Percentiles rank a stretch among this genome's conserved stretches.
Evolutionary conservation across 768 basidiomycete genomes (phyloP).

Genomic region (Gloeopeniophorella convolvens): DNA sequence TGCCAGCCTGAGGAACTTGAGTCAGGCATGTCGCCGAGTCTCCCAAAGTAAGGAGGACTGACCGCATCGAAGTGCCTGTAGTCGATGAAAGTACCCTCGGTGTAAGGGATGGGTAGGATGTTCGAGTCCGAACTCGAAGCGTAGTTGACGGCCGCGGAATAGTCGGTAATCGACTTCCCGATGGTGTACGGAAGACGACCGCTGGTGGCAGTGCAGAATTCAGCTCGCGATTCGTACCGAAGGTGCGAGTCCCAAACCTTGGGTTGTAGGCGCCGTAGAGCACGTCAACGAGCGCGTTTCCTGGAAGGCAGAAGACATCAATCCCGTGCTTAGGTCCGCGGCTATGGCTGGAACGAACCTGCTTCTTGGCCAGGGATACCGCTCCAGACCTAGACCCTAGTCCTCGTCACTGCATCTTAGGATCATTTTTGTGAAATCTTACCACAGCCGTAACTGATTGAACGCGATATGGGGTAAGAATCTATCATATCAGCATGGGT

Average conservation of each 20-base stretch:
- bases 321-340: background rate
- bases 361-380: slow-evolving; percentile 61
- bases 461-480: background rate
- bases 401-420: background rate
- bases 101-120: slow-evolving; percentile 20
- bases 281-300: slow-evolving; percentile 65
- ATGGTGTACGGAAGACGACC: slow-evolving; percentile 67
- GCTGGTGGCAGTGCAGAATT: slow-evolving; percentile 17
- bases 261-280: slow-evolving; percentile 75
- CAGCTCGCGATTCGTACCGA: background rate
- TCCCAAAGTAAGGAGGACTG: background rate
- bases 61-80: slow-evolving; percentile 18
- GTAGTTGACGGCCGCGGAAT: background rate
- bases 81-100: slow-evolving; percentile 1
- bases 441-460: slow-evolving; percentile 47
- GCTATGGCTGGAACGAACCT: background rate
- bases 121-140: background rate
- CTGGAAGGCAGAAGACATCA: background rate
- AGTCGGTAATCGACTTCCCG: slow-evolving; percentile 38
- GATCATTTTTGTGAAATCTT: background rate
- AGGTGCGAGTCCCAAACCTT: background rate
- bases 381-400: slow-evolving; percentile 29
- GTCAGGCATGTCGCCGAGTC: background rate
- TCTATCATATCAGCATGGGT: background rate
- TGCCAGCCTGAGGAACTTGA: slow-evolving; percentile 31